These are phyloP conservation scores for Cytospora mali DNA, from an alignment of 2,329 filamentous ascomycete genomes.

Conservation along the genomic window DNA sequence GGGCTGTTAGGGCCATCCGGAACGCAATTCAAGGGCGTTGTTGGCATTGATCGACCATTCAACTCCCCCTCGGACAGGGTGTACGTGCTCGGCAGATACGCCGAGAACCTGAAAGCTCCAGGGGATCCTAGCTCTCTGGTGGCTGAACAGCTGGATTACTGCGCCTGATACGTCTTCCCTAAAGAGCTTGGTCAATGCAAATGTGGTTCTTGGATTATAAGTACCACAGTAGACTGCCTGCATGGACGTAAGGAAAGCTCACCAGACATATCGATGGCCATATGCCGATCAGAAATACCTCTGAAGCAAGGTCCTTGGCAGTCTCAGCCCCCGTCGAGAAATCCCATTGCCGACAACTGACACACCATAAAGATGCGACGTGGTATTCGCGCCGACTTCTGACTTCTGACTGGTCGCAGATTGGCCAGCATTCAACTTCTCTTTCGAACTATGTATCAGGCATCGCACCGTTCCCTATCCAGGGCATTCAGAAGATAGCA, in stretches of 20 bases:
- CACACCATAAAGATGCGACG: neutral
- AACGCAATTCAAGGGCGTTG: constrained; percentile 6
- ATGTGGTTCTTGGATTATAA: no score
- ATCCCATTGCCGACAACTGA: neutral
- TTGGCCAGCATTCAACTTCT: neutral
- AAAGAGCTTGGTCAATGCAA: no score
- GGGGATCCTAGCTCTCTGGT: constrained; percentile 4
- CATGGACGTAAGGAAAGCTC: no score
- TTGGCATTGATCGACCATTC: constrained; percentile 11
- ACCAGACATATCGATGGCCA: no score
- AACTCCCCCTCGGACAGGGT: constrained; percentile 11
- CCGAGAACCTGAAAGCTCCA: constrained; percentile 14
- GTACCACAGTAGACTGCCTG: no score
- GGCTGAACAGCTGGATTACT: constrained; percentile 1
- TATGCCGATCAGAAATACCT: neutral
- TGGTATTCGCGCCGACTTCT: neutral
- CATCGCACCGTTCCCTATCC: neutral
- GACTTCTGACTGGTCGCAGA: neutral
- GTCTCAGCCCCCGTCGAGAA: neutral
- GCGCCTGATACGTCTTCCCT: neutral
- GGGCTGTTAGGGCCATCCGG: neutral
- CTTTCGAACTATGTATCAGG: neutral
- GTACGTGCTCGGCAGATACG: constrained; percentile 20
- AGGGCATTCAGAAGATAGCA: neutral
- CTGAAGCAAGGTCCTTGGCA: neutral